Evolutionary conservation across 2,329 filamentous ascomycete genomes (phyloP).

Genomic region (Monosporascus sp.): DNA sequence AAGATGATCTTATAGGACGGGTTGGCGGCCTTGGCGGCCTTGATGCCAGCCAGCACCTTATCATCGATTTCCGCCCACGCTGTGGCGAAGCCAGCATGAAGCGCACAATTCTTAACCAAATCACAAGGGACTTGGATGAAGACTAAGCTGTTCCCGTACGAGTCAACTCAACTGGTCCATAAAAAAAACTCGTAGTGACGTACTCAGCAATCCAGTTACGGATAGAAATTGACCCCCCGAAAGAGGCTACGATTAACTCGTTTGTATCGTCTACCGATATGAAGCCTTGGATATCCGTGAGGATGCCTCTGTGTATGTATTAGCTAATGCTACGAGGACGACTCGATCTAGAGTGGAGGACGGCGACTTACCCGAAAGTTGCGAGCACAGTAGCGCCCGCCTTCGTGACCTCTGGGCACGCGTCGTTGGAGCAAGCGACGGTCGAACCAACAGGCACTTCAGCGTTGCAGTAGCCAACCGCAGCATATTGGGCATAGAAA

Average conservation of each 20-base stretch:
- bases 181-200: conserved; percentile 5
- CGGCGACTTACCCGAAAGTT: conserved; percentile 32
- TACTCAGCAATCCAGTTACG: conserved; percentile 57
- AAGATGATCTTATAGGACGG: conserved; percentile 49
- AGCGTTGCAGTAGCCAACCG: conserved; percentile 50
- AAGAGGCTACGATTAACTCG: conserved; percentile 52
- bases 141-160: conserved; percentile 26
- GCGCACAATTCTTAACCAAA: conserved; percentile 40
- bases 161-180: not conserved
- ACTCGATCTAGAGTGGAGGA: not conserved
- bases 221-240: conserved; percentile 54
- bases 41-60: conserved; percentile 38
- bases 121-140: conserved; percentile 33
- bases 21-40: conserved; percentile 37
- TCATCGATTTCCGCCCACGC: conserved; percentile 51
- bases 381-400: conserved; percentile 39
- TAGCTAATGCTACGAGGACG: conserved; percentile 3
- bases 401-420: conserved; percentile 39
- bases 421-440: conserved; percentile 37
- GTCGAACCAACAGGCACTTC: conserved; percentile 30
- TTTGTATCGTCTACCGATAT: conserved; percentile 44
- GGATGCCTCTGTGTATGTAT: conserved; percentile 28
- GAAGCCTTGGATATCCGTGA: conserved; percentile 45
- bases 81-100: conserved; percentile 54
- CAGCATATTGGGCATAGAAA: conserved; percentile 48